Evolutionary conservation across 2,329 filamentous ascomycete genomes (phyloP).

Genomic region (Rhexocercosporidium sp.): DNA sequence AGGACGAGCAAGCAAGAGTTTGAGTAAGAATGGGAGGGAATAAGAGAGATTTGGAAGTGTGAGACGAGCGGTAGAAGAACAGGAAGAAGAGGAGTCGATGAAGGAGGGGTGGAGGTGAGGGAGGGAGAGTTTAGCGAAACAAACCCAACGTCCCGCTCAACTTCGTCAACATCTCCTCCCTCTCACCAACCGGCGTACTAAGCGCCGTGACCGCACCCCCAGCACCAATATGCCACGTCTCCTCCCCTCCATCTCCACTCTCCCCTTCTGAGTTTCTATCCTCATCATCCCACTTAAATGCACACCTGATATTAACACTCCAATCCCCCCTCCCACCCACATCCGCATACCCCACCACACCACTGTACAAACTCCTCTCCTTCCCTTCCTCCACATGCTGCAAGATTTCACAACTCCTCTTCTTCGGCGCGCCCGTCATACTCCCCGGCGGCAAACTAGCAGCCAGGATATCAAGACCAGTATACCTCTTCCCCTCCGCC

Average conservation of each 20-base stretch:
- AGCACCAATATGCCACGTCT: slow-evolving; percentile 83
- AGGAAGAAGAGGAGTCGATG: neutral
- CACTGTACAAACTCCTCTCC: slow-evolving; percentile 80
- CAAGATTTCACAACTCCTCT: slow-evolving; percentile 86
- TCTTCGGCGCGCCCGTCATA: slow-evolving; percentile 97
- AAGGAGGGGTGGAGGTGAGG: neutral
- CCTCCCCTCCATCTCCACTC: slow-evolving; percentile 45
- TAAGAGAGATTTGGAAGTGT: no score
- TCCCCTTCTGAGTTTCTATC: slow-evolving; percentile 30
- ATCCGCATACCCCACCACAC: slow-evolving; percentile 89
- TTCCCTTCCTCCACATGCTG: slow-evolving; percentile 66
- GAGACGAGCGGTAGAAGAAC: neutral
- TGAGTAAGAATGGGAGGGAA: no score
- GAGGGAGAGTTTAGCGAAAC: slow-evolving; percentile 24
- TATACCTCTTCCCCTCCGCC: slow-evolving; percentile 45
- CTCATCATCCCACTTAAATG: slow-evolving; percentile 75
- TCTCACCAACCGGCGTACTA: slow-evolving; percentile 80
- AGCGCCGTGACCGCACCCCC: slow-evolving; percentile 89
- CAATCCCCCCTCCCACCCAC: slow-evolving; percentile 85
- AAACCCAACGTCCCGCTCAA: slow-evolving; percentile 40
- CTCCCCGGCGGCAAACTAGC: slow-evolving; percentile 84
- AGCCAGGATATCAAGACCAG: slow-evolving; percentile 77
- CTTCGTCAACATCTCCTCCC: slow-evolving; percentile 89
- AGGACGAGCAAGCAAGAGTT: no score
- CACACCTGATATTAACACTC: slow-evolving; percentile 86